phyloP scores from a whole-genome alignment of 2,329 filamentous ascomycete genomes.

The Ophiosphaerella herpotricha region DNA sequence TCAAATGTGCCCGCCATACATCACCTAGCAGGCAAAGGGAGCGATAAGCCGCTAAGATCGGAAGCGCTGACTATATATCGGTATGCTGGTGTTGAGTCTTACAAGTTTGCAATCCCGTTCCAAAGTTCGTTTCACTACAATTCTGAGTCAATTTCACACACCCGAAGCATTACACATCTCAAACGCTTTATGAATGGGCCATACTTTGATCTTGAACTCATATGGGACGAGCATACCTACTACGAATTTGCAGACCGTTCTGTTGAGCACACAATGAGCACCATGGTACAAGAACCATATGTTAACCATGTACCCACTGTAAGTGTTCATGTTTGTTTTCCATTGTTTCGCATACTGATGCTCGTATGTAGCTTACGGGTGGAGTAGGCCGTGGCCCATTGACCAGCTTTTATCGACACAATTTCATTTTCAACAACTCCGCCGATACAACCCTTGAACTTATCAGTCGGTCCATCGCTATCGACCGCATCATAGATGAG shows the following conservation, averaged over 20 bases:
- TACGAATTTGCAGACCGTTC: conserved; percentile 70
- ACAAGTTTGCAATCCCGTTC: conserved; percentile 57
- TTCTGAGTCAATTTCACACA: conserved; percentile 65
- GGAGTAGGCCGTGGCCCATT: conserved; percentile 67
- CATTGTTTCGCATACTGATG: neutral
- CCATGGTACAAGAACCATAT: conserved; percentile 77
- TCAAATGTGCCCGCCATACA: conserved; percentile 2
- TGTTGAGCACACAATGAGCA: conserved; percentile 74
- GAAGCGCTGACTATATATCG: conserved; percentile 37
- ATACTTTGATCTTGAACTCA: conserved; percentile 70
- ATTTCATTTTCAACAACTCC: conserved; percentile 75
- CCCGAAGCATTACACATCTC: conserved; percentile 65
- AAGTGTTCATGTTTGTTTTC: neutral
- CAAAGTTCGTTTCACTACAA: conserved; percentile 53
- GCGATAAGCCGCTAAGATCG: conserved; percentile 13
- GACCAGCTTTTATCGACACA: conserved; percentile 68
- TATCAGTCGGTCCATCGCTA: conserved; percentile 69
- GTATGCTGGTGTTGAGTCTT: conserved; percentile 53
- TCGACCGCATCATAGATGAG: conserved; percentile 61
- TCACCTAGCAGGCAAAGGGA: conserved; percentile 34
- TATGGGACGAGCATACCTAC: conserved; percentile 76
- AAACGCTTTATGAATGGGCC: conserved; percentile 66
- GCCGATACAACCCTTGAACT: conserved; percentile 68
- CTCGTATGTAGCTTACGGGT: conserved; percentile 54
- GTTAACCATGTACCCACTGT: conserved; percentile 72